These are phyloP conservation scores for Cenchrus purpureus DNA, from an alignment of 176 grass and related monocot species.

Conservation along the genomic window DNA sequence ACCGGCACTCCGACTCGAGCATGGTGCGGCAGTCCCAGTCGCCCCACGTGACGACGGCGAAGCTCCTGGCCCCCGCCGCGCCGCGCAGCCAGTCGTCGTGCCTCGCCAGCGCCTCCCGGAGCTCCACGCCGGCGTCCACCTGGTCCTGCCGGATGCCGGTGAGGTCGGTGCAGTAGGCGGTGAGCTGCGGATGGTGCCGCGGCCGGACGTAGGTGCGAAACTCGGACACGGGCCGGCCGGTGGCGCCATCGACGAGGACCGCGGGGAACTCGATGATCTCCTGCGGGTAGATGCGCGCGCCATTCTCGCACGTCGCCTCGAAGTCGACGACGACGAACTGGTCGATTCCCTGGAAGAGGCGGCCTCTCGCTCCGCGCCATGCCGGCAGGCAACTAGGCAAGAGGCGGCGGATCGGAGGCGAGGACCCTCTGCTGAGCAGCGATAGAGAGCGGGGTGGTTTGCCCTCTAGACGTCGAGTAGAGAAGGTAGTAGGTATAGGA, in stretches of 20 bases:
- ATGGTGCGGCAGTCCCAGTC: conserved; percentile 65
- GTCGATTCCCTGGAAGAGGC: conserved; percentile 5
- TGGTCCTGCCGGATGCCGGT: conserved; percentile 63
- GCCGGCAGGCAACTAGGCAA: no score
- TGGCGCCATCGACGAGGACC: background rate
- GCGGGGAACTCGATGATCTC: background rate
- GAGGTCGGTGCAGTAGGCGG: conserved; percentile 62
- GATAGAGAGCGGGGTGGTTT: no score
- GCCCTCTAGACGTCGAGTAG: no score
- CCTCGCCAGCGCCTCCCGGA: conserved; percentile 55
- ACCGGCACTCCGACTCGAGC: conserved; percentile 55
- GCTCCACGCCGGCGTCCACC: conserved; percentile 57
- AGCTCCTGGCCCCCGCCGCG: background rate
- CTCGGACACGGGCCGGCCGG: conserved; percentile 49
- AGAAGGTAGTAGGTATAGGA: no score
- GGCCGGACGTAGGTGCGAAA: conserved; percentile 71
- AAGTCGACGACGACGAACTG: conserved; percentile 72
- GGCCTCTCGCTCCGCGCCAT: no score
- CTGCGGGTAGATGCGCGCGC: background rate
- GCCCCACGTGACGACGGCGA: conserved; percentile 65
- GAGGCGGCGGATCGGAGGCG: no score
- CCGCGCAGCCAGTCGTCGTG: conserved; percentile 62
- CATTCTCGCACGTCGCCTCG: conserved; percentile 64
- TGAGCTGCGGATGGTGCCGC: conserved; percentile 52
- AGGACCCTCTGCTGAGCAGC: no score